Conservation (phyloP, 148 eudicot species). For the Heliosperma pusillum region DNA sequence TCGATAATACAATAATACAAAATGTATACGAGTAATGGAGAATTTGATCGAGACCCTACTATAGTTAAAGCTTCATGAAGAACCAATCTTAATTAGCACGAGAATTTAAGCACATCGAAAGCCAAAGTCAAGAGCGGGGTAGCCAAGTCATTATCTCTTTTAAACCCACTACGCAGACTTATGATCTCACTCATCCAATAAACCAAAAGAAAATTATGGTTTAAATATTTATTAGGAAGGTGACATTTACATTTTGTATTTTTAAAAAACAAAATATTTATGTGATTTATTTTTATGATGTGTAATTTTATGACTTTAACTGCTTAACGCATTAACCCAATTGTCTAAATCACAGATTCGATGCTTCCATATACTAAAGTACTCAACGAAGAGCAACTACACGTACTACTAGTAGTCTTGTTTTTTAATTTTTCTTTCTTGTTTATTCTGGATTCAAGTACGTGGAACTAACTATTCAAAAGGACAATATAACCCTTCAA, state of each 20-base stretch:
- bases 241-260: neutral
- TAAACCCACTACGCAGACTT: slow-evolving; percentile 27
- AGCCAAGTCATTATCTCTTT: slow-evolving; percentile 27
- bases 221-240: neutral
- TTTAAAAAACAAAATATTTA: too few relatives aligned
- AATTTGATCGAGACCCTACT: neutral
- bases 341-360: neutral
- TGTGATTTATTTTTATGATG: neutral
- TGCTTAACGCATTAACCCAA: neutral
- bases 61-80: neutral
- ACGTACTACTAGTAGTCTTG: neutral
- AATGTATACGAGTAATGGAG: too few relatives aligned
- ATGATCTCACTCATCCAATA: neutral
- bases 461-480: neutral
- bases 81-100: slow-evolving; percentile 3
- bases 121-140: slow-evolving; percentile 32
- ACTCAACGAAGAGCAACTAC: neutral
- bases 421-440: too few relatives aligned
- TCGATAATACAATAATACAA: too few relatives aligned
- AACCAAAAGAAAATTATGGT: neutral
- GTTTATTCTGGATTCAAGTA: neutral
- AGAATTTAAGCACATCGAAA: neutral
- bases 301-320: neutral
- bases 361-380: neutral
- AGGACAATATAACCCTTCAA: neutral